Percentiles rank a stretch among this genome's conserved stretches.
phyloP scores from a whole-genome alignment of 140 eudicot species.

The Ambrosia hybrid region DNA sequence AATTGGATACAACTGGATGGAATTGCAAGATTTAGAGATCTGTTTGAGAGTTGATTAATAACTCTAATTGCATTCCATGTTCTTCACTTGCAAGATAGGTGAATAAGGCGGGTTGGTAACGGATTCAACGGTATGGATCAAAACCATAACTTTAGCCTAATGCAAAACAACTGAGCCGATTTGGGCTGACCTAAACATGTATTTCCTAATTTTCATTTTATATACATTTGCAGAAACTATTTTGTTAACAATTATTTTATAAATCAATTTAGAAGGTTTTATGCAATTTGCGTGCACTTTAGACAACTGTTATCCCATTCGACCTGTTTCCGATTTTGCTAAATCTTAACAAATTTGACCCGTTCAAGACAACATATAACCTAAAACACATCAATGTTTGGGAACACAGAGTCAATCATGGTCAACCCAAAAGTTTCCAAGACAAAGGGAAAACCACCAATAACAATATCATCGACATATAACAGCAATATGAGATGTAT shows the following conservation, averaged over 20 bases:
- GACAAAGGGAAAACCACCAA: background rate
- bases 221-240: background rate
- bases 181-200: background rate
- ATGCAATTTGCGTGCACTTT: too few relatives aligned
- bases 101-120: background rate
- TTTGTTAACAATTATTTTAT: background rate
- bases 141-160: background rate
- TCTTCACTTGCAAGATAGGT: background rate
- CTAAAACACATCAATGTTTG: background rate
- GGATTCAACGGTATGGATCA: background rate
- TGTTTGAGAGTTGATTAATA: background rate
- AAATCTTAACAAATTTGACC: background rate
- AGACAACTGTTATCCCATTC: background rate
- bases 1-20: background rate
- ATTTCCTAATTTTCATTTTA: constrained; percentile 2
- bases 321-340: background rate
- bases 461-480: background rate
- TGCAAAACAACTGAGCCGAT: background rate
- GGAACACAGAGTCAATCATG: background rate
- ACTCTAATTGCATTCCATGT: background rate
- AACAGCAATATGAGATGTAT: background rate
- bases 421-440: constrained; percentile 2
- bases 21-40: background rate
- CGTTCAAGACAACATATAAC: background rate
- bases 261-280: too few relatives aligned